phyloP scores from a whole-genome alignment of 345 rosid genomes.

The Laguncularia racemosa region DNA sequence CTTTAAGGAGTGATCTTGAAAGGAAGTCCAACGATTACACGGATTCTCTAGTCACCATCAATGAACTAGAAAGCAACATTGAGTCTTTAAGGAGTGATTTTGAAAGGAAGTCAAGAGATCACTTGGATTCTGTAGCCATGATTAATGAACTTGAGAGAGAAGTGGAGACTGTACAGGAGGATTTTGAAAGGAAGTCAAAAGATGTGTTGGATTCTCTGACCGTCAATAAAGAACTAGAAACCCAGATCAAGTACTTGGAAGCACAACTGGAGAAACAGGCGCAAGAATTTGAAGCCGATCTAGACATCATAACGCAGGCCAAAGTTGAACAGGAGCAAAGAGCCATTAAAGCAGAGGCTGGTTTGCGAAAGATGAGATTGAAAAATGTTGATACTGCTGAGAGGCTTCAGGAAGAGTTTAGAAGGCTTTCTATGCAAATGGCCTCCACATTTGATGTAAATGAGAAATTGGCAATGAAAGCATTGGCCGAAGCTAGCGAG shows the following conservation, averaged over 20 bases:
- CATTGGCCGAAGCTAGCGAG: conserved; percentile 66
- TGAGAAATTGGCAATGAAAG: conserved; percentile 73
- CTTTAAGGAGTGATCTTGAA: conserved; percentile 18
- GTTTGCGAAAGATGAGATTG: conserved; percentile 53
- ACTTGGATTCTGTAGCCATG: conserved; percentile 17
- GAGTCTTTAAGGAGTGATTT: conserved; percentile 19
- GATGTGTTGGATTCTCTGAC: conserved; percentile 40
- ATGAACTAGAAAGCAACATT: conserved; percentile 11
- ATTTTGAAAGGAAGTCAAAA: conserved; percentile 34
- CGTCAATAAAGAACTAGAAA: conserved; percentile 41
- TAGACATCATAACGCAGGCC: conserved; percentile 42
- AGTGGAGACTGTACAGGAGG: conserved; percentile 39
- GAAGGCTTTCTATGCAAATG: conserved; percentile 68
- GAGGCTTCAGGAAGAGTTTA: conserved; percentile 77
- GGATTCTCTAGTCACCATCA: conserved; percentile 19
- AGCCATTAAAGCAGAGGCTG: conserved; percentile 81
- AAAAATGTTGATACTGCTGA: conserved; percentile 72
- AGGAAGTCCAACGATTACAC: conserved; percentile 19
- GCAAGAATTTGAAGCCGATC: conserved; percentile 49
- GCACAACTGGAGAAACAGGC: conserved; percentile 64
- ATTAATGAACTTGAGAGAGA: conserved; percentile 20
- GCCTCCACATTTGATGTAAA: conserved; percentile 68
- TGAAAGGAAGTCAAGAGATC: conserved; percentile 14
- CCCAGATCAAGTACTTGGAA: conserved; percentile 45
- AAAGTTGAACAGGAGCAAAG: conserved; percentile 80